A percentile compares a stretch with the other conserved stretches of the same genome.
Conservation (phyloP, 129 eudicot species). For the Scalesia atractyloides region DNA sequence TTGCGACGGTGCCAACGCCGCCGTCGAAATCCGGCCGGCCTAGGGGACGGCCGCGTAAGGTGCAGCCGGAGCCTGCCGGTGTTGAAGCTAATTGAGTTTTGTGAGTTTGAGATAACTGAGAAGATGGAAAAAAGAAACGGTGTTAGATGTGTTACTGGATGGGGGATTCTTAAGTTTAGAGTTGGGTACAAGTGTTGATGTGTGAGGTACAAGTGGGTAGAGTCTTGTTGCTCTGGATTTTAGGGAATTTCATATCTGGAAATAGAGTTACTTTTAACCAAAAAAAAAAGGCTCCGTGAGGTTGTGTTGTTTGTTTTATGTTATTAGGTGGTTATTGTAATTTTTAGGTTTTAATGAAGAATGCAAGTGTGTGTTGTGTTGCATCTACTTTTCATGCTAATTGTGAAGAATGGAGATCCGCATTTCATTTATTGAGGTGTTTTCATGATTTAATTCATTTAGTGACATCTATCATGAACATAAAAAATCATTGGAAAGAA, state of each 20-base stretch:
- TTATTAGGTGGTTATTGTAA: conserved; percentile 33
- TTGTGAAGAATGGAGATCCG: not conserved
- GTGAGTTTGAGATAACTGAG: not conserved
- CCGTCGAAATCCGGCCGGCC: conserved; percentile 62
- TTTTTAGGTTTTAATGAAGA: conserved; percentile 25
- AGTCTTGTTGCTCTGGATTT: conserved; percentile 18
- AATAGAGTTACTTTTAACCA: conserved; percentile 21
- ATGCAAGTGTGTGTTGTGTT: conserved; percentile 26
- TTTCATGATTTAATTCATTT: not conserved
- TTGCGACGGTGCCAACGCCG: conserved; percentile 25
- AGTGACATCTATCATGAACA: no score
- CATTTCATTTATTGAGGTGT: not conserved
- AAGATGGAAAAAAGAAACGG: not conserved
- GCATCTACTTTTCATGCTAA: conserved; percentile 12
- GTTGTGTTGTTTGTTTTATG: conserved; percentile 4
- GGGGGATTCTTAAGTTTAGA: conserved; percentile 15
- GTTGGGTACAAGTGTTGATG: conserved; percentile 10
- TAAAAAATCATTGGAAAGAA: no score
- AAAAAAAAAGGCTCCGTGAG: not conserved
- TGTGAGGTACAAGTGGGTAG: conserved; percentile 6
- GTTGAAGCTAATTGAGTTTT: conserved; percentile 53
- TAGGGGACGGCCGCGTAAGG: conserved; percentile 77
- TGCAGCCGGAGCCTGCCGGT: conserved; percentile 42
- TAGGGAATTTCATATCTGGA: conserved; percentile 7
- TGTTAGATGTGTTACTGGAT: conserved; percentile 1